These are phyloP conservation scores for Phialocephala sp. DNA, from an alignment of 2,329 filamentous ascomycete species.

Conservation along the genomic window DNA sequence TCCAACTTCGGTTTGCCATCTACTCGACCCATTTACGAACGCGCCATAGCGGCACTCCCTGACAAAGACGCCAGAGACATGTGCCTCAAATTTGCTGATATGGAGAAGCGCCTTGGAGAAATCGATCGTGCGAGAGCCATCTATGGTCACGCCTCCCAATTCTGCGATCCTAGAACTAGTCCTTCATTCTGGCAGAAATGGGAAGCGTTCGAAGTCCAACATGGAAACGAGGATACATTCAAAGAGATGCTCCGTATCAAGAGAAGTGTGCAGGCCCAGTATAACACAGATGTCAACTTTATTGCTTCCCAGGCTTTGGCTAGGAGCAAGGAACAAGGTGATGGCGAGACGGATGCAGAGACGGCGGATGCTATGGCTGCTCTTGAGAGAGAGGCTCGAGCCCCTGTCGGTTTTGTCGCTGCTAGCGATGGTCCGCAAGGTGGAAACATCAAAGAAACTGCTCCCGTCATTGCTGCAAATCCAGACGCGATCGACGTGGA, in stretches of 20 bases:
- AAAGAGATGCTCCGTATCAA: conserved; percentile 99
- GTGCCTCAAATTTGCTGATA: conserved; percentile 98
- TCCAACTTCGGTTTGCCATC: conserved; percentile 97
- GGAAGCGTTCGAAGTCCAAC: conserved; percentile 96
- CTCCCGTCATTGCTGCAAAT: conserved; percentile 61
- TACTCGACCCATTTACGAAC: conserved; percentile 93
- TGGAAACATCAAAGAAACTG: conserved; percentile 54
- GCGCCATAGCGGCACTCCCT: conserved; percentile 90
- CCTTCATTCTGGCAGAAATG: conserved; percentile 94
- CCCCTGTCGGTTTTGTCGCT: conserved; percentile 89
- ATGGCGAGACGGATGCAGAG: conserved; percentile 51
- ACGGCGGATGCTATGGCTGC: conserved; percentile 85
- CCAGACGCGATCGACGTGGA: conserved; percentile 87
- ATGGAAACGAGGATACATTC: conserved; percentile 98
- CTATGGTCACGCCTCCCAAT: conserved; percentile 95
- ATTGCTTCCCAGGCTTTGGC: conserved; percentile 95
- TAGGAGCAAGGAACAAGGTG: conserved; percentile 64
- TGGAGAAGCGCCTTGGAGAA: conserved; percentile 89
- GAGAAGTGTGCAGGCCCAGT: conserved; percentile 94
- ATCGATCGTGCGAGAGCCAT: conserved; percentile 95
- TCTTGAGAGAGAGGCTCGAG: conserved; percentile 85
- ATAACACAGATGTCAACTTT: conserved; percentile 98
- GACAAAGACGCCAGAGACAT: conserved; percentile 94
- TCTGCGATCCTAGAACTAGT: conserved; percentile 92
- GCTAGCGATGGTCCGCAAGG: conserved; percentile 77